A percentile compares a stretch with the other conserved stretches of the same genome.
Evolutionary conservation across 1,284 basidiomycete species (phyloP).

Genomic region (Lentinula novae-zelandiae): DNA sequence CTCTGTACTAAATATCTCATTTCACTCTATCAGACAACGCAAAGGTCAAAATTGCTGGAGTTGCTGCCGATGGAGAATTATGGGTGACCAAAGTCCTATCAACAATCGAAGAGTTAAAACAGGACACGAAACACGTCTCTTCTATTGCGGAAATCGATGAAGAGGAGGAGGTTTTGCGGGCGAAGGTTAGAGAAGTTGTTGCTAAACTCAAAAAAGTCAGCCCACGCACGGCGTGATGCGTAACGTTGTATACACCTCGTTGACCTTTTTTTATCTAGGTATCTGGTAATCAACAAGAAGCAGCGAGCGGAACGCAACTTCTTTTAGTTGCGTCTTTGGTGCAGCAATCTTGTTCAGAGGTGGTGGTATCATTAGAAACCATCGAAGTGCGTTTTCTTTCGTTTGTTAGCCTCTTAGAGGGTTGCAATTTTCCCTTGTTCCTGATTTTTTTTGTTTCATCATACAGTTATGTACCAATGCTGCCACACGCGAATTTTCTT

Average conservation of each 20-base stretch:
- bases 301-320: constrained; percentile 65
- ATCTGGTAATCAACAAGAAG: constrained; percentile 45
- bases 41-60: constrained; percentile 55
- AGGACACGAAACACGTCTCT: constrained; percentile 71
- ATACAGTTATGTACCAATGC: constrained; percentile 51
- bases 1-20: not conserved
- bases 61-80: constrained; percentile 69
- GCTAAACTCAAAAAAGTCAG: constrained; percentile 46
- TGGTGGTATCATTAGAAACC: constrained; percentile 38
- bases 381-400: constrained; percentile 52
- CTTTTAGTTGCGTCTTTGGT: constrained; percentile 68
- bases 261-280: constrained; percentile 29
- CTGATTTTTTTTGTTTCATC: not conserved
- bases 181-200: constrained; percentile 45
- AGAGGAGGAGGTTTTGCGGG: constrained; percentile 46
- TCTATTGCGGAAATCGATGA: constrained; percentile 54
- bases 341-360: constrained; percentile 65
- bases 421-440: not conserved
- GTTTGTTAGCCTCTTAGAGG: too few relatives aligned
- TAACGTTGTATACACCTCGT: too few relatives aligned
- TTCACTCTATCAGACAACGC: constrained; percentile 31
- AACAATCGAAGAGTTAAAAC: constrained; percentile 58
- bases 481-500: constrained; percentile 30
- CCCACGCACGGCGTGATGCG: not conserved
- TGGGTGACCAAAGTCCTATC: constrained; percentile 76